These are phyloP conservation scores for Boletus bicolor DNA, from an alignment of 768 basidiomycete genomes.

Conservation along the genomic window DNA sequence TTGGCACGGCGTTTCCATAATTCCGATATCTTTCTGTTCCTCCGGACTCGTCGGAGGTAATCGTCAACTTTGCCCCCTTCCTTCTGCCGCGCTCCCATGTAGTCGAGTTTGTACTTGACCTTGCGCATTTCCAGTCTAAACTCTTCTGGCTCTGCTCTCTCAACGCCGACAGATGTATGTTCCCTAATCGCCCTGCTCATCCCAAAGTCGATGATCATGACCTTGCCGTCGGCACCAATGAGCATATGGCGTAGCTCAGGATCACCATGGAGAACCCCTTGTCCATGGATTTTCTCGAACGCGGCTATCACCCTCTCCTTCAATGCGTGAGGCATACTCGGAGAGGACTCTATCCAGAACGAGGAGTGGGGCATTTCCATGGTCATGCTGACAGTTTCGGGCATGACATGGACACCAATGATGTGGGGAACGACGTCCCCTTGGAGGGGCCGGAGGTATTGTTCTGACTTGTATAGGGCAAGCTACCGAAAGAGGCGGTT, in stretches of 20 bases:
- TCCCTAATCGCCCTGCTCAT: slow-evolving; percentile 33
- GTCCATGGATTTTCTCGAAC: slow-evolving; percentile 45
- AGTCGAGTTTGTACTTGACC: slow-evolving; percentile 54
- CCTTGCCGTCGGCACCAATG: slow-evolving; percentile 49
- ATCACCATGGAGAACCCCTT: slow-evolving; percentile 48
- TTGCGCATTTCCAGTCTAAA: slow-evolving; percentile 52
- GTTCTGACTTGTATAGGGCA: slow-evolving; percentile 45
- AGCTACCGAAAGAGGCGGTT: slow-evolving; percentile 37
- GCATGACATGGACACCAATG: slow-evolving; percentile 45
- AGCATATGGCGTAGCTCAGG: slow-evolving; percentile 51
- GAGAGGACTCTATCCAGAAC: slow-evolving; percentile 61
- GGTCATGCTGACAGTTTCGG: slow-evolving; percentile 38
- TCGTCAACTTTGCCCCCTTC: slow-evolving; percentile 35
- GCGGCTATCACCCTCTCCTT: slow-evolving; percentile 53
- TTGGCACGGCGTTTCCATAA: slow-evolving; percentile 27
- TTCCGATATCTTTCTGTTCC: slow-evolving; percentile 28
- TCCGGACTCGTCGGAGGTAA: slow-evolving; percentile 26
- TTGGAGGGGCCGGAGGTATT: slow-evolving; percentile 48
- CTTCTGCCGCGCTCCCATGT: slow-evolving; percentile 33
- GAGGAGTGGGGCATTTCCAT: slow-evolving; percentile 55
- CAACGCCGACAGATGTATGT: slow-evolving; percentile 34
- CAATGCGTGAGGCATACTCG: slow-evolving; percentile 51
- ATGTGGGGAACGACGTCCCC: slow-evolving; percentile 51
- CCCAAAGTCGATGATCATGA: slow-evolving; percentile 57
- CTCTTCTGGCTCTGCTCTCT: slow-evolving; percentile 37